A percentile compares a stretch with the other conserved stretches of the same genome.
Evolutionary conservation across 1,284 basidiomycete species (phyloP).

Genomic region (Ceratobasidium sp.): DNA sequence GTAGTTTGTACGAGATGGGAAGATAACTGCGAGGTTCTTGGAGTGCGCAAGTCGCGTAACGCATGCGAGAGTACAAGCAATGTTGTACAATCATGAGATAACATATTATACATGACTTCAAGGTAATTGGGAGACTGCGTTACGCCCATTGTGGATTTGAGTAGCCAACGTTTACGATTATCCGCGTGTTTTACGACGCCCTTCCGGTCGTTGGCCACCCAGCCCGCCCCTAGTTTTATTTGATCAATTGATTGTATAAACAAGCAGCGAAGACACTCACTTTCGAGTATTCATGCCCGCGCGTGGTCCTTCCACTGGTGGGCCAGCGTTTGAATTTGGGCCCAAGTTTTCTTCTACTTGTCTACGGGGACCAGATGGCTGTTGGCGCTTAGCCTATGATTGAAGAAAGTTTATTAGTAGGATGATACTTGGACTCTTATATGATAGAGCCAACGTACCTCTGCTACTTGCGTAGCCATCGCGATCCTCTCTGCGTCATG

Average conservation of each 20-base stretch:
- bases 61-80: too few relatives aligned
- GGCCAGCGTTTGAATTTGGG: neutral
- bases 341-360: conserved; percentile 3
- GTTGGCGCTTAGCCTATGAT: conserved; percentile 3
- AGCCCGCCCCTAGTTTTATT: neutral
- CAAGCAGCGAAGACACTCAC: neutral
- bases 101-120: too few relatives aligned
- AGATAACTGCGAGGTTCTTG: too few relatives aligned
- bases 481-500: conserved; percentile 17
- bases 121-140: neutral
- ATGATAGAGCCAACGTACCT: neutral
- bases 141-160: neutral
- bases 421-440: neutral
- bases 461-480: conserved; percentile 23
- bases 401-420: neutral
- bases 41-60: too few relatives aligned
- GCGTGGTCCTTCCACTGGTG: neutral
- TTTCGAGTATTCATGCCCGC: conserved; percentile 9
- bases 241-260: neutral
- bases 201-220: neutral
- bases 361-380: neutral
- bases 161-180: neutral
- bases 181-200: conserved; percentile 17
- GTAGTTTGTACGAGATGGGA: neutral
- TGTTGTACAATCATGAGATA: too few relatives aligned